Percentiles rank a stretch among this genome's conserved stretches.
Conservation (phyloP, 2,329 filamentous ascomycete genomes). For the Sphaceloma murrayae region DNA sequence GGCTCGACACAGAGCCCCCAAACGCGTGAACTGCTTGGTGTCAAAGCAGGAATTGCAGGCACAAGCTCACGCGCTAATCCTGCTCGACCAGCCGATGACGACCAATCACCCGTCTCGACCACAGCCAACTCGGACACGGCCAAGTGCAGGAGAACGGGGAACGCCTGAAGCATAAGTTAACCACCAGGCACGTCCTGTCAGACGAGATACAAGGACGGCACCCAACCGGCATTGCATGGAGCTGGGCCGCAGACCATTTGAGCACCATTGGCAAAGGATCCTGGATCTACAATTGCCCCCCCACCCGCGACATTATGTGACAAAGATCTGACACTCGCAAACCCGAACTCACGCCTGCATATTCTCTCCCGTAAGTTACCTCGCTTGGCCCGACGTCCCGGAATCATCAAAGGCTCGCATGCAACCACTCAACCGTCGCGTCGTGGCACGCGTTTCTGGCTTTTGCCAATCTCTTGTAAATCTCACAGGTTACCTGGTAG, state of each 20-base stretch:
- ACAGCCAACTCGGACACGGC: constrained; percentile 12
- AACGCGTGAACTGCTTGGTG: constrained; percentile 9
- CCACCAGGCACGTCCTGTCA: too few species aligned
- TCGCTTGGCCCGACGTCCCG: constrained; percentile 15
- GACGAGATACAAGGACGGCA: background rate
- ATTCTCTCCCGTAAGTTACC: too few species aligned
- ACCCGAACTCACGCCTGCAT: background rate
- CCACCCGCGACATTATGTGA: too few species aligned
- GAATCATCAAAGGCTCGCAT: constrained; percentile 11
- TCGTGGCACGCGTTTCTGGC: constrained; percentile 11
- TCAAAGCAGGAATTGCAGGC: constrained; percentile 17
- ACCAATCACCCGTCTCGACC: constrained; percentile 2
- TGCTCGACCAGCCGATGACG: constrained; percentile 2
- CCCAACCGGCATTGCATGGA: constrained; percentile 7
- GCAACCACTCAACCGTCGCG: constrained; percentile 11
- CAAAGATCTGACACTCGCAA: constrained; percentile 1
- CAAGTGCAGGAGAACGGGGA: constrained; percentile 12
- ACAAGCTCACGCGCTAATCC: constrained; percentile 14
- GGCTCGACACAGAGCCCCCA: constrained; percentile 4
- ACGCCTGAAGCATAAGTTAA: too few species aligned
- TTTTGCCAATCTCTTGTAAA: constrained; percentile 14
- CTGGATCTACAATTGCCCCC: background rate
- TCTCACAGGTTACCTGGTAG: background rate
- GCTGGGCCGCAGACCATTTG: background rate
- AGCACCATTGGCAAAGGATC: constrained; percentile 12